These are phyloP conservation scores for Claviceps pusilla DNA, from an alignment of 2,329 filamentous ascomycete species.

Conservation along the genomic window DNA sequence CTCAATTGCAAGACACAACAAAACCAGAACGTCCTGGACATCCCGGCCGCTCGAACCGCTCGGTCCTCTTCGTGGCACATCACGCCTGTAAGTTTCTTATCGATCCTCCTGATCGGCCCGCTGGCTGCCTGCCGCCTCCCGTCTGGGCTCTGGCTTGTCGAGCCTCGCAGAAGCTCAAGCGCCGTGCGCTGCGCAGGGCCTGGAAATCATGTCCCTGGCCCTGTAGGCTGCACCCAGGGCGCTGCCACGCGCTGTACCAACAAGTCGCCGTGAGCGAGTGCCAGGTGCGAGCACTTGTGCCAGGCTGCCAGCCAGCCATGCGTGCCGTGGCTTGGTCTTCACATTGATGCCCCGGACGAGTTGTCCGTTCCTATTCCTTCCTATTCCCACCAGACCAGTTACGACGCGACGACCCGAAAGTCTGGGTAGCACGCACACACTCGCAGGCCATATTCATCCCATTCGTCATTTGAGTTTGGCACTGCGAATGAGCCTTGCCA, in stretches of 20 bases:
- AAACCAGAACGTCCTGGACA: background rate
- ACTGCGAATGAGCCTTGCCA: background rate
- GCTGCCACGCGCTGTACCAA: background rate
- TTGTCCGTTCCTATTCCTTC: background rate
- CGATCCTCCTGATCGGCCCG: conserved; percentile 1
- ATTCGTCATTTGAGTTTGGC: background rate
- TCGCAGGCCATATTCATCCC: background rate
- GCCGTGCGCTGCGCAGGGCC: background rate
- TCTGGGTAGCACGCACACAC: background rate
- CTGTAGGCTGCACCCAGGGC: background rate
- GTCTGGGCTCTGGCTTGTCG: background rate
- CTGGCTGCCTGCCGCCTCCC: conserved; percentile 1
- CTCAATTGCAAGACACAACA: background rate
- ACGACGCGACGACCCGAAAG: background rate
- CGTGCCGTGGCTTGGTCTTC: background rate
- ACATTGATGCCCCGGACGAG: background rate
- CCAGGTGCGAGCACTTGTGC: no score
- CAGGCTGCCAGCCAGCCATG: no score
- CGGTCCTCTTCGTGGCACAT: conserved; percentile 3
- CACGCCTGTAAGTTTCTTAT: conserved; percentile 1
- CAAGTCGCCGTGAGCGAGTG: background rate
- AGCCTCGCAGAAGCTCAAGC: background rate
- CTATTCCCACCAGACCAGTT: background rate
- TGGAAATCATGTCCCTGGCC: background rate
- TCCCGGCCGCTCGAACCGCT: conserved; percentile 2